Evolutionary conservation across 2,329 filamentous ascomycete species (phyloP).

Genomic region (Coccinonectria pachysandricola): DNA sequence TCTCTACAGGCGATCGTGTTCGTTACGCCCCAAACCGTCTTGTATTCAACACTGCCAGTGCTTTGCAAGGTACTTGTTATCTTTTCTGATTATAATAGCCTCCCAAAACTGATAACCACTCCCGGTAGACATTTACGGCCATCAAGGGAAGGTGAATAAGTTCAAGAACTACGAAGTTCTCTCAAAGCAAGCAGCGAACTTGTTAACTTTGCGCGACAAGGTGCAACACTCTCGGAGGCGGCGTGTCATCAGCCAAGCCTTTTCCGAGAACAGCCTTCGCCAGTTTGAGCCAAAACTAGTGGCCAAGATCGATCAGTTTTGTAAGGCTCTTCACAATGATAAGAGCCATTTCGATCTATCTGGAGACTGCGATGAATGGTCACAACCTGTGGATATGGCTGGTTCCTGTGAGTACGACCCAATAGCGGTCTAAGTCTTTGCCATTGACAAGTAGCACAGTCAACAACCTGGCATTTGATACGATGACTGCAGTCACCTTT

Average conservation of each 20-base stretch:
- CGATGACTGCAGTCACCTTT: slow-evolving; percentile 15
- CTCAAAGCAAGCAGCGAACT: no score
- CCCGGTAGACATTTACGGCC: no score
- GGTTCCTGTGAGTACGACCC: slow-evolving; percentile 3
- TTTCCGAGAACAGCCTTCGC: slow-evolving; percentile 15
- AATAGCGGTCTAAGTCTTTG: not conserved
- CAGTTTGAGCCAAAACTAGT: slow-evolving; percentile 8
- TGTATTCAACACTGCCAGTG: no score
- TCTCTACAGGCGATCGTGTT: no score
- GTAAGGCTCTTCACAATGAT: slow-evolving; percentile 1
- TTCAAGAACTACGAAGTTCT: no score
- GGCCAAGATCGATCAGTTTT: slow-evolving; percentile 2
- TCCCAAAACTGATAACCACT: no score
- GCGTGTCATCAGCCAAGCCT: slow-evolving; percentile 11
- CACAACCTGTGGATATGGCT: slow-evolving; percentile 3
- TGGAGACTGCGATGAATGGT: slow-evolving; percentile 2
- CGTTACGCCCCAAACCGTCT: no score
- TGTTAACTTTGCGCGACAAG: slow-evolving; percentile 7
- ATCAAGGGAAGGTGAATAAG: no score
- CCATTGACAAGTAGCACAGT: slow-evolving; percentile 1
- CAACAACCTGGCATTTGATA: slow-evolving; percentile 14
- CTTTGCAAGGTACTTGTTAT: no score
- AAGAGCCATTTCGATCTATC: no score
- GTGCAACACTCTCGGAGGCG: slow-evolving; percentile 5
- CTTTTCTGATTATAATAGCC: no score